Conservation (phyloP, 1,284 basidiomycete species). For the Sphaerobolus stellatus region DNA sequence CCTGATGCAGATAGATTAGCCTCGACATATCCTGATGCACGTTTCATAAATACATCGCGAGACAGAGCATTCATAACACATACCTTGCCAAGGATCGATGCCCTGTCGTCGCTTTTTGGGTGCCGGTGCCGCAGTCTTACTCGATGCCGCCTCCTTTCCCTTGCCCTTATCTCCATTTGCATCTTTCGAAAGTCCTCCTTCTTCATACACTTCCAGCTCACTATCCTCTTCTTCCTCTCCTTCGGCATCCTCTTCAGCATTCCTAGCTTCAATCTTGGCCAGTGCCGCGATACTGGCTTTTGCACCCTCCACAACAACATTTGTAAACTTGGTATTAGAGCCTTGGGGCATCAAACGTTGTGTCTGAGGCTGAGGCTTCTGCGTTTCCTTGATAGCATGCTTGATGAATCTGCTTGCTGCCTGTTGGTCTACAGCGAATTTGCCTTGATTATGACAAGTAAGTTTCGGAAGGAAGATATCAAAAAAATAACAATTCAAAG, state of each 20-base stretch:
- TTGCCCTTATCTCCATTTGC: conserved; percentile 42
- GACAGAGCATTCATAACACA: conserved; percentile 15
- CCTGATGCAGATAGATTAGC: neutral
- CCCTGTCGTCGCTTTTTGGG: conserved; percentile 50
- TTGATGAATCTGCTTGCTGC: conserved; percentile 82
- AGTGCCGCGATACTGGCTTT: conserved; percentile 47
- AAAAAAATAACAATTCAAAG: neutral
- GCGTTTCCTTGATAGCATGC: conserved; percentile 62
- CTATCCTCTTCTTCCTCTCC: conserved; percentile 62
- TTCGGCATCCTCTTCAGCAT: conserved; percentile 40
- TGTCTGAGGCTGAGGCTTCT: conserved; percentile 42
- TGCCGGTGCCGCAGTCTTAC: conserved; percentile 14
- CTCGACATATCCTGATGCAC: conserved; percentile 2
- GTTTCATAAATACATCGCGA: neutral
- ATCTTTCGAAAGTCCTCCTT: conserved; percentile 27
- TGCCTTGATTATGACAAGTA: conserved; percentile 35
- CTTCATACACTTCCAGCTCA: conserved; percentile 42
- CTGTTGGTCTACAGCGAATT: conserved; percentile 61
- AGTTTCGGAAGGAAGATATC: neutral
- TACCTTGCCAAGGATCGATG: conserved; percentile 67
- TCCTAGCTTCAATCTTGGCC: conserved; percentile 14
- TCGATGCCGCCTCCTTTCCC: conserved; percentile 38
- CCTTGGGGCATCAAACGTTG: conserved; percentile 17
- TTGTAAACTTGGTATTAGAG: conserved; percentile 12
- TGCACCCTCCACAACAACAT: conserved; percentile 18